phyloP scores from a whole-genome alignment of 1,284 basidiomycete species.

The Cryptococcus deneoformans region DNA sequence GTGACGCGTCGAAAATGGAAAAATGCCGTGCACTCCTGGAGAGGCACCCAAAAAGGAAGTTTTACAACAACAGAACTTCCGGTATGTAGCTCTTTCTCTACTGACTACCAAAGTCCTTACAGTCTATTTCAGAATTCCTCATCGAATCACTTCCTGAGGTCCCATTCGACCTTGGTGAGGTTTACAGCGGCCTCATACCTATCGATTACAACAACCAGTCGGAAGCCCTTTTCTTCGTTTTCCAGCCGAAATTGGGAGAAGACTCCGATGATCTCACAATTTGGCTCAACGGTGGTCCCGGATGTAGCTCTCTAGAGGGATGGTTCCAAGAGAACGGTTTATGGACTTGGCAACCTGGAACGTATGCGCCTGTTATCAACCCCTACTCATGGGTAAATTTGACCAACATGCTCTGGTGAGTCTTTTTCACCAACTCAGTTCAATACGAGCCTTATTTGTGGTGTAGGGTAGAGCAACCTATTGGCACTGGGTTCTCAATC shows the following conservation, averaged over 20 bases:
- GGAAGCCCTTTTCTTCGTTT: constrained; percentile 17
- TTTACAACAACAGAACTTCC: constrained; percentile 4
- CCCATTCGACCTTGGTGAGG: constrained; percentile 21
- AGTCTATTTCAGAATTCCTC: constrained; percentile 12
- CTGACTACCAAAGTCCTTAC: neutral
- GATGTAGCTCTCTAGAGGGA: constrained; percentile 72
- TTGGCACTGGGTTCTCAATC: constrained; percentile 75
- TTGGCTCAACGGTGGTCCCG: constrained; percentile 24
- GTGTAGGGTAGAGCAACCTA: constrained; percentile 61
- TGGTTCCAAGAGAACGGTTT: constrained; percentile 80
- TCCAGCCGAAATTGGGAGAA: constrained; percentile 19
- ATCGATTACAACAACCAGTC: constrained; percentile 15
- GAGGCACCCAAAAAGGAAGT: neutral
- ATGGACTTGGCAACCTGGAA: constrained; percentile 64
- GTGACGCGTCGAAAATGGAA: neutral
- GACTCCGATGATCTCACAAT: constrained; percentile 32
- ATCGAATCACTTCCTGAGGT: constrained; percentile 22
- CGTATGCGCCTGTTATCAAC: constrained; percentile 63
- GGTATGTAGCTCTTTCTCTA: neutral
- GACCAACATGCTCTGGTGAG: constrained; percentile 31
- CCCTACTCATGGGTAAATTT: constrained; percentile 77
- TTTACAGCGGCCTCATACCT: constrained; percentile 25
- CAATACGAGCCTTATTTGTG: neutral
- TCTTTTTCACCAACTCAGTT: neutral
- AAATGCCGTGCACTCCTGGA: neutral